A percentile compares a stretch with the other conserved stretches of the same genome.
phyloP scores from a whole-genome alignment of 441 rosid species.

The Populus hybrid region DNA sequence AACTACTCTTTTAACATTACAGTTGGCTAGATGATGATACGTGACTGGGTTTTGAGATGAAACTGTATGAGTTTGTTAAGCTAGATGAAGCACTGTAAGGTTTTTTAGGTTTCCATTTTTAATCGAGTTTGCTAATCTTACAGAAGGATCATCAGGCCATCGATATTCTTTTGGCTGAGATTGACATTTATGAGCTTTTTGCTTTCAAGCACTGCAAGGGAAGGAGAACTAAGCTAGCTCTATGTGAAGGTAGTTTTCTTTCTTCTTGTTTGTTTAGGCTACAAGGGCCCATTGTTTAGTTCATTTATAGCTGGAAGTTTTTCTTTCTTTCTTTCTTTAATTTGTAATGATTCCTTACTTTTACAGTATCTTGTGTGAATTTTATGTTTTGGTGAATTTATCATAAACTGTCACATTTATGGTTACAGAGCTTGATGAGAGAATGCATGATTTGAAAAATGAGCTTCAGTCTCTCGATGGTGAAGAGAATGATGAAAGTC shows the following conservation, averaged over 20 bases:
- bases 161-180: conserved; percentile 96
- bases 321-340: neutral
- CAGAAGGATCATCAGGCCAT: conserved; percentile 99
- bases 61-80: neutral
- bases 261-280: conserved; percentile 1
- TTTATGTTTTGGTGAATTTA: no score
- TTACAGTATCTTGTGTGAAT: neutral
- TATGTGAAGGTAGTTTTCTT: conserved; percentile 76
- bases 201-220: conserved; percentile 99
- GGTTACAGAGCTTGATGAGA: conserved; percentile 89
- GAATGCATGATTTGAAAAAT: conserved; percentile 88
- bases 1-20: no score
- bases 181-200: conserved; percentile 97
- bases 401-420: conserved; percentile 6
- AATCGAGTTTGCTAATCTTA: conserved; percentile 18
- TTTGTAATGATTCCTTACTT: neutral
- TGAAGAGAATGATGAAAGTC: conserved; percentile 80
- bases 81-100: neutral
- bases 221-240: conserved; percentile 90
- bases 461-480: conserved; percentile 96
- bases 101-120: conserved; percentile 2
- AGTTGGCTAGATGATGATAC: no score
- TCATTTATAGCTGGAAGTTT: neutral
- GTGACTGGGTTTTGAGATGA: no score
- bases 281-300: neutral